Evolutionary conservation across 2,329 filamentous ascomycete species (phyloP).

Genomic region (Immersiporthe knoxdaviesiana): DNA sequence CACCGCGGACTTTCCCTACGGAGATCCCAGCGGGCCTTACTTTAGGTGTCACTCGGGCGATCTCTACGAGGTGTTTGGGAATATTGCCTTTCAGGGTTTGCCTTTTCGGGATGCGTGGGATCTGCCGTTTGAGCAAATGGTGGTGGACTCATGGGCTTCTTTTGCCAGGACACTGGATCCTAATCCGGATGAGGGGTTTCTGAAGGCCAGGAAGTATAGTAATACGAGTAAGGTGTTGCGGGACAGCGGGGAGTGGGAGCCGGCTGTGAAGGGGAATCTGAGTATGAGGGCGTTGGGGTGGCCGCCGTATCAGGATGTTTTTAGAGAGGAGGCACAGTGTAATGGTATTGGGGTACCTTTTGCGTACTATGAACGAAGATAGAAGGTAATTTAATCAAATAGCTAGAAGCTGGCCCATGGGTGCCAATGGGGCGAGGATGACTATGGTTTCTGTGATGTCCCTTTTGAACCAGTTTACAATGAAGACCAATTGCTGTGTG

Average conservation of each 20-base stretch:
- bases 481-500: neutral
- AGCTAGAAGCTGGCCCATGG: neutral
- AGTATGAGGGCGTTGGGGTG: slow-evolving; percentile 51
- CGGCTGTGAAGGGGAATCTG: slow-evolving; percentile 42
- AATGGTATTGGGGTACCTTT: slow-evolving; percentile 49
- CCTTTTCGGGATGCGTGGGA: slow-evolving; percentile 52
- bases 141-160: slow-evolving; percentile 53
- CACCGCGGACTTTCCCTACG: slow-evolving; percentile 40
- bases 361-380: slow-evolving; percentile 43
- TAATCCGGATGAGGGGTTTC: slow-evolving; percentile 50
- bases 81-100: slow-evolving; percentile 44
- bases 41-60: slow-evolving; percentile 63
- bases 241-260: slow-evolving; percentile 42
- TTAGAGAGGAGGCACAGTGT: slow-evolving; percentile 57
- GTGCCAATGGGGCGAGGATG: neutral
- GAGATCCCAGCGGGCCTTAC: slow-evolving; percentile 50
- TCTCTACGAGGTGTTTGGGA: slow-evolving; percentile 58
- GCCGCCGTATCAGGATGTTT: slow-evolving; percentile 44
- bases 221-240: slow-evolving; percentile 34
- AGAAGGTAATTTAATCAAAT: neutral
- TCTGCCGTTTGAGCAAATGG: slow-evolving; percentile 41
- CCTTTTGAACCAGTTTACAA: no score
- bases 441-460: neutral
- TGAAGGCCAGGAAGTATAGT: slow-evolving; percentile 47
- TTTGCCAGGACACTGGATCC: slow-evolving; percentile 56